Base-by-base conservation (phyloP, 1,139 yeast genomes). In the Zygotorulaspora mrakii region DNA sequence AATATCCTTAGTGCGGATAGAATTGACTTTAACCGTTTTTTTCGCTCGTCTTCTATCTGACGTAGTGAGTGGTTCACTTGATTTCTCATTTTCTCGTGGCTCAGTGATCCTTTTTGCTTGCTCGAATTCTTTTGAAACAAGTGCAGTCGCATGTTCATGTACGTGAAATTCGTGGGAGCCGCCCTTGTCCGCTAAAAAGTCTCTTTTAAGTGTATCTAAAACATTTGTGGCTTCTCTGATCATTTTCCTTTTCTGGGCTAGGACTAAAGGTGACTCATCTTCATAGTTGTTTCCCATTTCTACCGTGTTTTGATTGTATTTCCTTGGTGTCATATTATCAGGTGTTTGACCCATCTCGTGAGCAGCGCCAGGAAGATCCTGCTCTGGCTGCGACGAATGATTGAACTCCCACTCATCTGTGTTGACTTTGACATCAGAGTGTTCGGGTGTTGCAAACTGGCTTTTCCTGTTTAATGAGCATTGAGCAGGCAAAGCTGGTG, bases 231-330 rank as follows among this genome's bases (percentile, higher is more conserved):
- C 39, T 22, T 48, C 52, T 40, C 57, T 43, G 11, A 45, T 37
- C 37, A 43, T 47, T 36, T 40, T 53, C 27, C 59, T 45, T 35
- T 48, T 52, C 26, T 54, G 59, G 4, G 50, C 51, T 21, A 50
- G 26, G 4, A 55, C 58, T 28, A 53, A 32, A 7, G 61, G 61
- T 5, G 60, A 57, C 21, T 50, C 47, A 27, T 52, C 54, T 20
- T 20, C 22, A 20, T 20, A 20, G 9, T 20, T 20, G 40, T 42
- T 14, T 40, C 39, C 10, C 37, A 21, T 6, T 10, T 25, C 7
- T 33, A 33, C n/a, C 17, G 18, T 24, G 31, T 23, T 28, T 17
- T 9, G 13, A 17, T 23, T 21, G 24, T 23, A 20, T 18, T 25
- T 21, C 31, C 31, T 28, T 26, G 45, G 46, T 11, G 42, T 47